Base-by-base conservation (phyloP, 352 stramenopile genomes). In the Pythium sp. region DNA sequence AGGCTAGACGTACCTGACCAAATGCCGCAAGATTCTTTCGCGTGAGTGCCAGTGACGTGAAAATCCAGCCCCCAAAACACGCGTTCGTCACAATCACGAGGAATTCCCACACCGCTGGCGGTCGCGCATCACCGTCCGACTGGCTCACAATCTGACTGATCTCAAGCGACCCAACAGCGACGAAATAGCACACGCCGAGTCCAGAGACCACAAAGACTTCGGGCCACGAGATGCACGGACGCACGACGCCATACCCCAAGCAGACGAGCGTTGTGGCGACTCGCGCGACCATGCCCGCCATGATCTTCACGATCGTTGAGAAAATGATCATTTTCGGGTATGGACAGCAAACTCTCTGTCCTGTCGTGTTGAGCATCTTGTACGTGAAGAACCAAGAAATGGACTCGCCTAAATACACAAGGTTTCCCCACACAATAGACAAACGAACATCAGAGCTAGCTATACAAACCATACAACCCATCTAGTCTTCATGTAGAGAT, bases 31-130 rank as follows among this genome's bases (percentile, higher is more conserved):
- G 78, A 28, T 93, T 94, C 71, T 89, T 91, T 38, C 82, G 80
- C 12, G 89, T 95, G 12, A 95, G 71, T 20, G 82, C 71, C 9
- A 96, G 71, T 3, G 89, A 94, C 58, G 84, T 72, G 71, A 93
- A 96, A 62, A 96, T 96, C 89, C 89, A 96, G 0, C 84, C 84
- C 18, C 77, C 84, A 77, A 96, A 96, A 67, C 89, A 96, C 2
- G 65, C 66, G 65, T 96, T 93, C 22, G 89, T 93, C 55, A 84
- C 78, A 54, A 91, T 79, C 14, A 89, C 84, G n/a, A 96, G 79
- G 12, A 77, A 65, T 67, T 93, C 87, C 88, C 88, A 96, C 1
- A 93, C 78, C 2, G 76, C 78, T 36, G 88, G 87, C 36, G 88
- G 88, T 7, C 59, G 75, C 7, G 74, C 70, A 8, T 91, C 79